Base-by-base conservation (phyloP, 2,329 filamentous ascomycete genomes). In the Venturia oleaginea region DNA sequence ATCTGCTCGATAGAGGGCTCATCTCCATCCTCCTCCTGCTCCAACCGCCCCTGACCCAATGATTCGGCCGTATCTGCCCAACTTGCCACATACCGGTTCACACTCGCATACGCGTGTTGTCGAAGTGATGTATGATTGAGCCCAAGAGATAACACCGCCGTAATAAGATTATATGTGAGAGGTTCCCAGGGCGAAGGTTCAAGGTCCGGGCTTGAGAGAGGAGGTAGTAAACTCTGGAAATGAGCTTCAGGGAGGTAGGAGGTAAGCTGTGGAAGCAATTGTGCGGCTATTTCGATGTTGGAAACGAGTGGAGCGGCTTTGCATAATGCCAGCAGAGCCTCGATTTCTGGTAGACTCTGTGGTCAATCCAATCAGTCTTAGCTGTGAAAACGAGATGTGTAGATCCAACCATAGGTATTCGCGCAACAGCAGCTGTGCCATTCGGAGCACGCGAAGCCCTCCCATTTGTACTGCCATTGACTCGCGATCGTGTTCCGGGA, bases 151-250 rank as follows among this genome's bases (percentile, higher is more conserved):
- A 99, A 82, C 7, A 97, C 79, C 5, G 92, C 92, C 5, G 84
- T 84, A 0, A 91, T 89, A 46, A 99, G 83, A 70, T 90, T 86
- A 70, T 87, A 88, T 2, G 90, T 87, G 38, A 97, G 80, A 1
- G 87, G 83, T 75, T 97, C 93, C 80, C 91, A 94, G 24, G 95
- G 93, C 3, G 91, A 95, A 1, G 91, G 91, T 66, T 92, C 88
- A 72, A 96, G 84, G 69, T 86, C 86, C 19, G 61, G 74, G 90
- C 90, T 0, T 92, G 91, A 63, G 92, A 96, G 4, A 87, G 81
- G 10, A 85, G 83, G 46, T 17, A 55, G 13, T 70, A 97, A 91
- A 22, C 84, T 77, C 73, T 97, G 93, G 40, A 84, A 80, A 71
- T 93, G 90, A 4, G 90, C 88, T 74, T 97, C 91, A 69, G 92